Evolutionary conservation across 805 yeast species (phyloP).

Genomic region (Suhomyces canberraensis): DNA sequence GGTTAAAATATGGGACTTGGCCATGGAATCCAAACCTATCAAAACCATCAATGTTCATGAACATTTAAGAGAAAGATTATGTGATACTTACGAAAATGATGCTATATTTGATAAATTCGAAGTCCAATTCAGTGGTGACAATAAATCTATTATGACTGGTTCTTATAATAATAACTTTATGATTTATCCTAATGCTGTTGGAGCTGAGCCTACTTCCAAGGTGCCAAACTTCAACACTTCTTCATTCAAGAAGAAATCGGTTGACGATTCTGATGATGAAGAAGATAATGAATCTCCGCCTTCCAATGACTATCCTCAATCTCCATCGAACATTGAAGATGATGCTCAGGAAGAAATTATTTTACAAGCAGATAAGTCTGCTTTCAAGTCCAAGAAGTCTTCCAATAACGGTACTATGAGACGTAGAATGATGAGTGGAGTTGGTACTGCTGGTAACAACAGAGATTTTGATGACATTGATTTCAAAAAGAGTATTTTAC

Average conservation of each 20-base stretch:
- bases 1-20: slow-evolving; percentile 96
- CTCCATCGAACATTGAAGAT: slow-evolving; percentile 32
- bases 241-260: slow-evolving; percentile 17
- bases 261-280: slow-evolving; percentile 24
- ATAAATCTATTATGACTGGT: slow-evolving; percentile 91
- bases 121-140: slow-evolving; percentile 92
- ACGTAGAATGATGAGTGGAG: slow-evolving; percentile 49
- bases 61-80: slow-evolving; percentile 84
- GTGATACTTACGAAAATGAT: slow-evolving; percentile 98
- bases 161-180: slow-evolving; percentile 94
- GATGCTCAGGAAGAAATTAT: slow-evolving; percentile 58
- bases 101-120: slow-evolving; percentile 98
- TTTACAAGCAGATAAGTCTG: slow-evolving; percentile 96
- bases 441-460: slow-evolving; percentile 47
- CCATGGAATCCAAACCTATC: slow-evolving; percentile 93
- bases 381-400: slow-evolving; percentile 78
- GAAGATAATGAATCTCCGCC: slow-evolving; percentile 28
- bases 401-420: slow-evolving; percentile 36
- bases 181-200: slow-evolving; percentile 86
- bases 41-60: slow-evolving; percentile 95
- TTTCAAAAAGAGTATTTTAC: slow-evolving; percentile 90
- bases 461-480: slow-evolving; percentile 80
- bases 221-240: slow-evolving; percentile 13
- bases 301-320: slow-evolving; percentile 25
- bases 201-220: slow-evolving; percentile 10